phyloP scores from a whole-genome alignment of 2,329 filamentous ascomycete genomes.

The Diaporthe australafricana region DNA sequence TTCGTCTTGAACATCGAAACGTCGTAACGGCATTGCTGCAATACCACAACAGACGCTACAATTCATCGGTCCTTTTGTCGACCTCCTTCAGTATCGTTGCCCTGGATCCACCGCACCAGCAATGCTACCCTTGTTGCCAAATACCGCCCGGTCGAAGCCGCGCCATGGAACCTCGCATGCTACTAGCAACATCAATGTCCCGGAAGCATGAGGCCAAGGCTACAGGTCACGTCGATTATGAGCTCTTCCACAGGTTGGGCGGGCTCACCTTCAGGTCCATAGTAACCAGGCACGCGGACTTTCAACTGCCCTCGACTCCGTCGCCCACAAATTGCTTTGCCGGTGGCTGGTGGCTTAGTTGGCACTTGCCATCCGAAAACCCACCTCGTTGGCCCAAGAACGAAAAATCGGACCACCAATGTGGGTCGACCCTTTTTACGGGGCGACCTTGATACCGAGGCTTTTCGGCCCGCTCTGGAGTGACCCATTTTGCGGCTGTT shows the following conservation, averaged over 20 bases:
- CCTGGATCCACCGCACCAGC: background rate
- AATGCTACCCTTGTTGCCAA: background rate
- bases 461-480: conserved; percentile 35
- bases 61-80: conserved; percentile 27
- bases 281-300: background rate
- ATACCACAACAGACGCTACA: conserved; percentile 5
- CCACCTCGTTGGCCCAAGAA: conserved; percentile 19
- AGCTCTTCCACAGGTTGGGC: background rate
- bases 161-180: background rate
- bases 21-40: conserved; percentile 20
- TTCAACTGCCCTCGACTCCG: background rate
- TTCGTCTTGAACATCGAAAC: background rate
- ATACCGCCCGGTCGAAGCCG: conserved; percentile 15
- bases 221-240: background rate
- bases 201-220: background rate
- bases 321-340: background rate
- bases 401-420: conserved; percentile 13
- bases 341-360: conserved; percentile 15
- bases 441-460: conserved; percentile 31
- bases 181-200: background rate
- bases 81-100: background rate
- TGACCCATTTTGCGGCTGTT: conserved; percentile 17
- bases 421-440: conserved; percentile 23
- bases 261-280: background rate
- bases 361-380: background rate